Conservation (phyloP, 805 yeast genomes). For the Candida schatavii region DNA sequence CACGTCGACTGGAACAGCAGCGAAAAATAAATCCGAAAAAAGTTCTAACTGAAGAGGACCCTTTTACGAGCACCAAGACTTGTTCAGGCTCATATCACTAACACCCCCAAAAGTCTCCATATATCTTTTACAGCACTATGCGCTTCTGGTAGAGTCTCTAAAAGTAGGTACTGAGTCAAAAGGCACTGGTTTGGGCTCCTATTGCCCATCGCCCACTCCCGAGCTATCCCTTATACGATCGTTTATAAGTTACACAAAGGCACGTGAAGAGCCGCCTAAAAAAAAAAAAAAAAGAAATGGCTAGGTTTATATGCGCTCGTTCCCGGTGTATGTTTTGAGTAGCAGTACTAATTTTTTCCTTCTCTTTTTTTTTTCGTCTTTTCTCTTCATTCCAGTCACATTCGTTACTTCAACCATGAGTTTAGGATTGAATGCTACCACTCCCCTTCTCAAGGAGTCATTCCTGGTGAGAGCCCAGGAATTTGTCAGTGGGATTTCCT, state of each 20-base stretch:
- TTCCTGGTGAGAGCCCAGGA: slow-evolving; percentile 12
- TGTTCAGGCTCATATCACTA: no score
- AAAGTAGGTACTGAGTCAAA: no score
- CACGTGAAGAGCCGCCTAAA: neutral
- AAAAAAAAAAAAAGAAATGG: neutral
- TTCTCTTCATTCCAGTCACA: neutral
- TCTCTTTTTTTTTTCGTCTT: neutral
- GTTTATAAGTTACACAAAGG: neutral
- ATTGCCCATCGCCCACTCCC: no score
- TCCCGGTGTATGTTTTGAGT: neutral
- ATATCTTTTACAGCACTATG: no score
- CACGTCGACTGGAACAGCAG: no score
- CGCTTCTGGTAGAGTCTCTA: no score
- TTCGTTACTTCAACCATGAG: neutral
- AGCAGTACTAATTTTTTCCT: neutral
- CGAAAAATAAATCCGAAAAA: no score
- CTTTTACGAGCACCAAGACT: no score
- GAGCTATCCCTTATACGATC: neutral
- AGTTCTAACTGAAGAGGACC: no score
- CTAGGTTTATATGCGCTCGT: neutral
- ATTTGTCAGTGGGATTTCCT: slow-evolving; percentile 34
- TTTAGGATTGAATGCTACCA: slow-evolving; percentile 2
- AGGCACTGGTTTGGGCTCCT: no score
- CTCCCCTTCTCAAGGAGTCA: slow-evolving; percentile 6
- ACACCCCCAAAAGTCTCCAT: no score